phyloP scores from a whole-genome alignment of 768 basidiomycete species.

The Pleurotus tuoliensis region DNA sequence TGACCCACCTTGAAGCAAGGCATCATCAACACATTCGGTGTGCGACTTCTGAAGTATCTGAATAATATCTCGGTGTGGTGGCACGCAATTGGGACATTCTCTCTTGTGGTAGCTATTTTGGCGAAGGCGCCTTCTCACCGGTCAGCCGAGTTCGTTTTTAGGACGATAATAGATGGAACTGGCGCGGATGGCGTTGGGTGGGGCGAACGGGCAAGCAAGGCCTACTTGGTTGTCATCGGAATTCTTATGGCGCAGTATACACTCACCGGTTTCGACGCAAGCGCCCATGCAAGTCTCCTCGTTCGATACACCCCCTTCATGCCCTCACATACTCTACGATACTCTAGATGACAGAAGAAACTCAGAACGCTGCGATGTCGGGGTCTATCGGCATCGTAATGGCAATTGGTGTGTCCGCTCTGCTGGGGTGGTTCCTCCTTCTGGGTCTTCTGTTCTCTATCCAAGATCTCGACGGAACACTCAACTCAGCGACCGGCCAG shows the following conservation, averaged over 20 bases:
- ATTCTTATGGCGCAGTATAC: constrained; percentile 78
- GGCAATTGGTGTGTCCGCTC: constrained; percentile 67
- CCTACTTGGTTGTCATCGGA: constrained; percentile 69
- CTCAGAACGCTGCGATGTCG: constrained; percentile 62
- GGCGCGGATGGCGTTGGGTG: constrained; percentile 52
- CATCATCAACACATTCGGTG: constrained; percentile 73
- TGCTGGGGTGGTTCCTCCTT: constrained; percentile 75
- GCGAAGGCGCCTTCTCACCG: constrained; percentile 71
- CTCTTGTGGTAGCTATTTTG: constrained; percentile 64
- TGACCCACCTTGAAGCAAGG: constrained; percentile 26
- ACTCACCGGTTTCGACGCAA: constrained; percentile 74
- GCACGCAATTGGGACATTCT: constrained; percentile 69
- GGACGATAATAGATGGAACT: constrained; percentile 66
- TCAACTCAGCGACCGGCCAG: constrained; percentile 53
- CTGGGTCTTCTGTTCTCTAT: constrained; percentile 74
- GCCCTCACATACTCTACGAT: neutral
- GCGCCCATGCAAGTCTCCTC: constrained; percentile 51
- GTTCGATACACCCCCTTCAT: no score
- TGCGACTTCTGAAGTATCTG: constrained; percentile 55
- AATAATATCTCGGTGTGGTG: constrained; percentile 75
- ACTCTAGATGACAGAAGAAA: constrained; percentile 73
- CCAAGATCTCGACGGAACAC: constrained; percentile 58
- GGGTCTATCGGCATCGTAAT: constrained; percentile 66
- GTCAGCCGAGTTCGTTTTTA: constrained; percentile 65
- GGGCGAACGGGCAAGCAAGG: constrained; percentile 62